These are phyloP conservation scores for Aspergillus sclerotioniger DNA, from an alignment of 495 filamentous ascomycete genomes.

Conservation along the genomic window DNA sequence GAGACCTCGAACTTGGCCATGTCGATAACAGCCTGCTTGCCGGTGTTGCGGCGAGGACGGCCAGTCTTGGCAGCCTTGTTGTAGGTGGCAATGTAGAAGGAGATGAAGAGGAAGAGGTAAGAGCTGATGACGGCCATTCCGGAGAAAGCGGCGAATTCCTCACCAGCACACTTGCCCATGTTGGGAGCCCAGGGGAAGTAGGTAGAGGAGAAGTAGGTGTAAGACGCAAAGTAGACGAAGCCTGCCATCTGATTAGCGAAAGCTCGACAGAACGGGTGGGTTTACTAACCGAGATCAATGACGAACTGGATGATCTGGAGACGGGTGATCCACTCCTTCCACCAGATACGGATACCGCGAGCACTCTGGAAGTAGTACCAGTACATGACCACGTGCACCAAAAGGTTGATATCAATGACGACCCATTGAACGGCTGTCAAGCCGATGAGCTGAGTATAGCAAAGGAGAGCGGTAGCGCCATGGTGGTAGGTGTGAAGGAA, in stretches of 20 bases:
- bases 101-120: conserved; percentile 97
- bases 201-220: conserved; percentile 88
- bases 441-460: conserved; percentile 70
- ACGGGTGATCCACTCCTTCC: conserved; percentile 60
- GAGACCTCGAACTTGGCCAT: conserved; percentile 54
- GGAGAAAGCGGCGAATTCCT: conserved; percentile 95
- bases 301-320: conserved; percentile 60
- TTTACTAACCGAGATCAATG: conserved; percentile 52
- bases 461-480: conserved; percentile 67
- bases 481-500: conserved; percentile 78
- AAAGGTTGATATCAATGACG: conserved; percentile 63
- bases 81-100: conserved; percentile 97
- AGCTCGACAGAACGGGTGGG: not conserved
- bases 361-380: conserved; percentile 65
- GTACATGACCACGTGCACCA: conserved; percentile 71
- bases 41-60: conserved; percentile 50
- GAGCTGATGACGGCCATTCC: conserved; percentile 89
- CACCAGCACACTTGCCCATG: conserved; percentile 82
- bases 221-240: conserved; percentile 95
- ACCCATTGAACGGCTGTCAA: conserved; percentile 68
- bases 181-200: conserved; percentile 88
- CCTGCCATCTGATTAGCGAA: conserved; percentile 41
- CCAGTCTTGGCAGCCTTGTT: conserved; percentile 74
- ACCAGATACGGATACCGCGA: conserved; percentile 58
- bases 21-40: conserved; percentile 51